A percentile compares a stretch with the other conserved stretches of the same genome.
Conservation (phyloP, 2,329 filamentous ascomycete genomes). For the Neonectria magnoliae region DNA sequence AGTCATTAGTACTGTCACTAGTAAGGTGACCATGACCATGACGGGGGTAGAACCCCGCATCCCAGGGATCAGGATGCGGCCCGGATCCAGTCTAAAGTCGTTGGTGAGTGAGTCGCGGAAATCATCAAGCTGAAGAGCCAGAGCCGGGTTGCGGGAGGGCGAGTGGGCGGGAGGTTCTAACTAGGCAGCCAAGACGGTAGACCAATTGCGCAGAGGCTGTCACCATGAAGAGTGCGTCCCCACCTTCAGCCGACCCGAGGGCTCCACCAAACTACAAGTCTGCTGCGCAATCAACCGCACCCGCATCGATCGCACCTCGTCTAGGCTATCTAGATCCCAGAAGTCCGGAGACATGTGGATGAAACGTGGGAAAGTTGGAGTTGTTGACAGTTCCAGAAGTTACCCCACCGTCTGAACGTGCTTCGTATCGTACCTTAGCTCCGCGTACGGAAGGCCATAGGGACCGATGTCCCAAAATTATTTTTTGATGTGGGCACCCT, state of each 20-base stretch:
- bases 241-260: too few species aligned
- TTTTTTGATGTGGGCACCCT: too few species aligned
- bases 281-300: too few species aligned
- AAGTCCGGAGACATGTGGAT: background rate
- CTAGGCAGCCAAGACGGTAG: background rate
- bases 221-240: too few species aligned
- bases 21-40: background rate
- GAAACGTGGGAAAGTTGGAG: background rate
- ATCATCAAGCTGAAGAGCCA: conserved; percentile 6
- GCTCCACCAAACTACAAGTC: too few species aligned
- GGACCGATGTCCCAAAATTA: too few species aligned
- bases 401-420: background rate
- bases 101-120: background rate
- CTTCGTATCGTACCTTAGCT: too few species aligned
- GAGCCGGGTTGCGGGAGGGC: background rate
- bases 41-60: background rate
- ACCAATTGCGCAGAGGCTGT: too few species aligned
- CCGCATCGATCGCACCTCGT: too few species aligned
- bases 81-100: background rate
- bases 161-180: background rate
- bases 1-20: conserved; percentile 1
- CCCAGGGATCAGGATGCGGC: background rate
- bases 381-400: background rate
- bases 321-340: too few species aligned
- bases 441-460: too few species aligned